Evolutionary conservation across 106 monocot genomes (phyloP).

Genomic region (Phalaenopsis aphrodite): DNA sequence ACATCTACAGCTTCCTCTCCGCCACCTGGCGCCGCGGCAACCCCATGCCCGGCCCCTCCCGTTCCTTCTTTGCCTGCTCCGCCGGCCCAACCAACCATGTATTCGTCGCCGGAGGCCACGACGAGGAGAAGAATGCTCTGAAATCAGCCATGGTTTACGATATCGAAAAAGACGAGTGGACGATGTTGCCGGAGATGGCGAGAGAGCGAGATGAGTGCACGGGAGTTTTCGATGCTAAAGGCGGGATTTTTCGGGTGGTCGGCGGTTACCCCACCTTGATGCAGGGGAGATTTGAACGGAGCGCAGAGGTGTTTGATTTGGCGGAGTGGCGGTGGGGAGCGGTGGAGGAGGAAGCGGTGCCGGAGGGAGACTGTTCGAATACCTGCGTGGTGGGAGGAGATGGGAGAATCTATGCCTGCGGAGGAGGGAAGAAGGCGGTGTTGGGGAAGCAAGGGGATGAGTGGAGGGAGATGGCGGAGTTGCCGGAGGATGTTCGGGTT

Average conservation of each 20-base stretch:
- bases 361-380: conserved; percentile 15
- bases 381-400: conserved; percentile 21
- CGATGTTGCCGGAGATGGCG: conserved; percentile 30
- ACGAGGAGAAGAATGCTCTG: conserved; percentile 47
- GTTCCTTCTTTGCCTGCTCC: conserved; percentile 46
- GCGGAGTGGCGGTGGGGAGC: conserved; percentile 18
- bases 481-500: conserved; percentile 22
- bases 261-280: conserved; percentile 27
- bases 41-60: conserved; percentile 28
- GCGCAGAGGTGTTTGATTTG: conserved; percentile 22
- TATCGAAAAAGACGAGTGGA: conserved; percentile 31
- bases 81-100: conserved; percentile 12
- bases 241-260: conserved; percentile 15
- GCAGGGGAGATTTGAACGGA: conserved; percentile 27
- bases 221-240: conserved; percentile 12
- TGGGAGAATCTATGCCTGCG: conserved; percentile 33
- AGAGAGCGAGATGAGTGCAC: conserved; percentile 36
- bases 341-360: conserved; percentile 32
- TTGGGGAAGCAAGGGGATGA: conserved; percentile 17
- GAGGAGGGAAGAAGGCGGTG: conserved; percentile 16
- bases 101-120: conserved; percentile 54
- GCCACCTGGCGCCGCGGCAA: conserved; percentile 23
- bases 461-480: conserved; percentile 35
- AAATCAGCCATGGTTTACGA: conserved; percentile 36
- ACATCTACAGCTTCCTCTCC: conserved; percentile 26